phyloP scores from a whole-genome alignment of 768 basidiomycete genomes.

The Leccinum arenicola region DNA sequence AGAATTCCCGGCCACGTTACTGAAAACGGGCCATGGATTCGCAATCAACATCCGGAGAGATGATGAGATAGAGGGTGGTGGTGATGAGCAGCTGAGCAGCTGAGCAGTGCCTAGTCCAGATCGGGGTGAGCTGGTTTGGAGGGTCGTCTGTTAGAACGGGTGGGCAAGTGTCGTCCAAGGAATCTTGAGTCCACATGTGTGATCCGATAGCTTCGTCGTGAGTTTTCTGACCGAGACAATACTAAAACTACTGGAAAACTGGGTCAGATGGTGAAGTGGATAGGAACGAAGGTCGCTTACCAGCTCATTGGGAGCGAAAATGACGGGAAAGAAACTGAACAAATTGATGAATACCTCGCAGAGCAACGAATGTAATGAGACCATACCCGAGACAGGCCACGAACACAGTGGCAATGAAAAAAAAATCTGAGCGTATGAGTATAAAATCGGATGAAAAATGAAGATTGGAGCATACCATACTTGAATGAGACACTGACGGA shows the following conservation, averaged over 20 bases:
- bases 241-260: too few species aligned
- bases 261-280: neutral
- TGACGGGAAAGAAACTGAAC: neutral
- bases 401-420: too few species aligned
- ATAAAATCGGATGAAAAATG: too few species aligned
- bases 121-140: slow-evolving; percentile 10
- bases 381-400: too few species aligned
- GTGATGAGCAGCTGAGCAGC: neutral
- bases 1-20: slow-evolving; percentile 7
- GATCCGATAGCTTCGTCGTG: too few species aligned
- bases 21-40: slow-evolving; percentile 2
- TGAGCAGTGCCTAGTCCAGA: slow-evolving; percentile 7
- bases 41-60: slow-evolving; percentile 5
- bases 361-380: too few species aligned
- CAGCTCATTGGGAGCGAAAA: neutral
- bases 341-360: too few species aligned
- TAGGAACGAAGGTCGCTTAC: neutral
- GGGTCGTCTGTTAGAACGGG: slow-evolving; percentile 9
- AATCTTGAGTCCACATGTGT: slow-evolving; percentile 5
- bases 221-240: too few species aligned
- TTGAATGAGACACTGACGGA: too few species aligned
- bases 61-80: neutral
- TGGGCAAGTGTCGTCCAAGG: slow-evolving; percentile 11
- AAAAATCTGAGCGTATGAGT: too few species aligned
- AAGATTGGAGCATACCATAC: too few species aligned